These are phyloP conservation scores for Pseudozyma tsukubaensis DNA, from an alignment of 1,284 basidiomycete genomes.

Conservation along the genomic window DNA sequence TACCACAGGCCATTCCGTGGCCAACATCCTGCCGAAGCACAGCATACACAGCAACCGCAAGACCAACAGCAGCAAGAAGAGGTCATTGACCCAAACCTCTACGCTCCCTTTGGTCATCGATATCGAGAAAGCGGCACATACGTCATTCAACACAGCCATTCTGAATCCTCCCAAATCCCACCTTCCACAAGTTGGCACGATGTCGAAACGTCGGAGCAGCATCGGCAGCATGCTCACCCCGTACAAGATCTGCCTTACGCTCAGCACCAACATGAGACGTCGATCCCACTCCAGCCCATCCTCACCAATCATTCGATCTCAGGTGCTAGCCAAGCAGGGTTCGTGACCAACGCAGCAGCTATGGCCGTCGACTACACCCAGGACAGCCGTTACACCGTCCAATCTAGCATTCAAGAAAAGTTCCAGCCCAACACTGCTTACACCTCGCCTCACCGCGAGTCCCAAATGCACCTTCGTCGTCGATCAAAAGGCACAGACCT, in stretches of 20 bases:
- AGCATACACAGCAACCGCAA: neutral
- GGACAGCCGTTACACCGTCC: constrained; percentile 18
- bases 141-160: no score
- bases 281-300: constrained; percentile 20
- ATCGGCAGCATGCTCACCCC: constrained; percentile 2
- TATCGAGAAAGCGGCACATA: no score
- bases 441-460: neutral
- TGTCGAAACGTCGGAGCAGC: constrained; percentile 37
- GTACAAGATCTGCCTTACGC: constrained; percentile 1
- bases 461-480: constrained; percentile 19
- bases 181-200: constrained; percentile 26
- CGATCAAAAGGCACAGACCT: constrained; percentile 14
- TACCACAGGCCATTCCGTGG: constrained; percentile 26
- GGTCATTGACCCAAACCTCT: constrained; percentile 48
- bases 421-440: neutral
- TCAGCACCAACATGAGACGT: constrained; percentile 10
- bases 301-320: neutral
- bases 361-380: constrained; percentile 19
- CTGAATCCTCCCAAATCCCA: neutral
- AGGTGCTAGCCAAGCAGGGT: constrained; percentile 7
- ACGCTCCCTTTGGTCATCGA: constrained; percentile 40
- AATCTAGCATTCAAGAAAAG: constrained; percentile 12
- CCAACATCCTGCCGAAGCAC: neutral
- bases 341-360: constrained; percentile 20
- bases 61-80: constrained; percentile 11